Conservation (phyloP, 805 yeast genomes). For the Saturnispora gosingensis region DNA sequence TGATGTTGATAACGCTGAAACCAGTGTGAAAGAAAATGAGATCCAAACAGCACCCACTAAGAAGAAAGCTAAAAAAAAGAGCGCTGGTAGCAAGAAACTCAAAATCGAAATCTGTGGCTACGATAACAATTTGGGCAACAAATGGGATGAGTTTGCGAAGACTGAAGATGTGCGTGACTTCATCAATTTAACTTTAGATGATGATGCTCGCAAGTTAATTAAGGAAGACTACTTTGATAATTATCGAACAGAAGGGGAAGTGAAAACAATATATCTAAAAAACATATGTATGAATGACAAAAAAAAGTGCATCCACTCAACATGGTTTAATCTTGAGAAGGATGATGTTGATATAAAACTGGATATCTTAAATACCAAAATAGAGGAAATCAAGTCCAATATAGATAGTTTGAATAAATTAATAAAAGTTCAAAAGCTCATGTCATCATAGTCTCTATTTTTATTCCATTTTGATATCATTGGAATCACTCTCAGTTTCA, state of each 20-base stretch:
- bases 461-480: constrained; percentile 4
- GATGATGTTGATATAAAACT: constrained; percentile 30
- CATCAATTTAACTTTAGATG: constrained; percentile 6
- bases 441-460: constrained; percentile 7
- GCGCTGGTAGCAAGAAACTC: constrained; percentile 20
- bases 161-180: constrained; percentile 11
- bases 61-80: constrained; percentile 15
- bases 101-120: constrained; percentile 48
- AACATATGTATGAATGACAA: constrained; percentile 42
- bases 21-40: not conserved
- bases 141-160: constrained; percentile 18
- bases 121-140: constrained; percentile 23
- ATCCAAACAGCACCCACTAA: not conserved
- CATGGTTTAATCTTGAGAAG: constrained; percentile 26
- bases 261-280: constrained; percentile 12
- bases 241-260: constrained; percentile 6
- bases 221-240: constrained; percentile 11
- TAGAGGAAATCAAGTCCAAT: constrained; percentile 13
- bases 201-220: constrained; percentile 9
- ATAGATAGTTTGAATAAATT: constrained; percentile 24
- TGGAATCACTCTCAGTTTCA: constrained; percentile 28
- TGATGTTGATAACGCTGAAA: not conserved
- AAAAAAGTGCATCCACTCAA: constrained; percentile 45
- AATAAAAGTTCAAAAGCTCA: constrained; percentile 28
- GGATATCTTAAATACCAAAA: constrained; percentile 11